Evolutionary conservation across 2,329 filamentous ascomycete genomes (phyloP).

Genomic region (Fusarium pilosicola): DNA sequence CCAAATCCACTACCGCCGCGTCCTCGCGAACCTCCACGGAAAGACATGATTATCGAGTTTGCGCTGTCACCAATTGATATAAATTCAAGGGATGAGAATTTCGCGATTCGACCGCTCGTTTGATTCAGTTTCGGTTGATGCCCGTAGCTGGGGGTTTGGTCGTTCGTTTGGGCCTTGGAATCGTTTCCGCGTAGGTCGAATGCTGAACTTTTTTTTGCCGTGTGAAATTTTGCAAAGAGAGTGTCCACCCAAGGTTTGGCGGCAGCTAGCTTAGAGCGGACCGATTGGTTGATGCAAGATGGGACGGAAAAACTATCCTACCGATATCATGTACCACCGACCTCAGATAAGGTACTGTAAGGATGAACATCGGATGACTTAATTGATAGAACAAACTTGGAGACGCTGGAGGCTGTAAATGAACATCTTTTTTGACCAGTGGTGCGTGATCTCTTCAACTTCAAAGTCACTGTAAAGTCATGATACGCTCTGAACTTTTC

Average conservation of each 20-base stretch:
- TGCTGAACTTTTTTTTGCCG: conserved; percentile 36
- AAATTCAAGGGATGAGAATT: background rate
- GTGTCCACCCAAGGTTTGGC: conserved; percentile 30
- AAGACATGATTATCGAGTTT: conserved; percentile 48
- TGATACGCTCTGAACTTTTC: background rate
- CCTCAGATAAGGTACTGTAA: background rate
- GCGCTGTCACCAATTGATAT: conserved; percentile 21
- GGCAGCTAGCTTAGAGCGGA: conserved; percentile 34
- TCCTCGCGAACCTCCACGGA: conserved; percentile 52
- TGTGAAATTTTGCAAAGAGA: conserved; percentile 47
- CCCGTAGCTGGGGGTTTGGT: conserved; percentile 10
- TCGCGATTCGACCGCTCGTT: conserved; percentile 21
- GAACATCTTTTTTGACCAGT: background rate
- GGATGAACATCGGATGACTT: background rate
- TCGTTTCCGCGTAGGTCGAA: conserved; percentile 30
- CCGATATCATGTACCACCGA: background rate
- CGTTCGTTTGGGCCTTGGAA: conserved; percentile 17
- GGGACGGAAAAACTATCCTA: conserved; percentile 35
- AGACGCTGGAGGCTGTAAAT: background rate
- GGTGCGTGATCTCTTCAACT: background rate
- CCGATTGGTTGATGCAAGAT: conserved; percentile 28
- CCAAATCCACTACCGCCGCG: conserved; percentile 50
- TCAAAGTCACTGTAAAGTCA: background rate
- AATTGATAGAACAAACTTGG: background rate
- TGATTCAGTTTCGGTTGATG: background rate